These are phyloP conservation scores for Lentinus brumalis DNA, from an alignment of 768 basidiomycete species.

Conservation along the genomic window DNA sequence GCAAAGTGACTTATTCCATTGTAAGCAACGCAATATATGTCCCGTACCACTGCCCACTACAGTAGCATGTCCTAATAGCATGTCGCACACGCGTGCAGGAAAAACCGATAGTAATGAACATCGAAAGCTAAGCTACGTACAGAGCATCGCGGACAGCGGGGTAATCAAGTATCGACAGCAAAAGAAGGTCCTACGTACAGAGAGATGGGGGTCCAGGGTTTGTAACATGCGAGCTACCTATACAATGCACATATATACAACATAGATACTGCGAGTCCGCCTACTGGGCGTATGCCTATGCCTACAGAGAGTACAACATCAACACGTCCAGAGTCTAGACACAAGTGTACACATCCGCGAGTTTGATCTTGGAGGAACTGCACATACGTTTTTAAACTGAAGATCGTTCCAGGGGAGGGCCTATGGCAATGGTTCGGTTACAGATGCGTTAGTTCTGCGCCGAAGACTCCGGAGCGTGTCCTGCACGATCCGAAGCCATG, in stretches of 20 bases:
- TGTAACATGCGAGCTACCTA: slow-evolving; percentile 11
- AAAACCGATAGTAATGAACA: not conserved
- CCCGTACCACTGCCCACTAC: too few relatives aligned
- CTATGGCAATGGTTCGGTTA: not conserved
- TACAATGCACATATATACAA: slow-evolving; percentile 17
- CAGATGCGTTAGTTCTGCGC: slow-evolving; percentile 4
- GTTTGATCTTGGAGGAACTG: not conserved
- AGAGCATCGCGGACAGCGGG: slow-evolving; percentile 8
- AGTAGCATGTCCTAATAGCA: too few relatives aligned
- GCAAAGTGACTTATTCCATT: slow-evolving; percentile 67
- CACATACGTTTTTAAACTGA: not conserved
- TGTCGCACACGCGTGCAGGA: not conserved
- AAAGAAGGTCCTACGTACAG: not conserved
- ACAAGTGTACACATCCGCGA: not conserved
- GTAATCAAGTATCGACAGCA: slow-evolving; percentile 4
- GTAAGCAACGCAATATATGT: not conserved
- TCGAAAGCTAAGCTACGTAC: slow-evolving; percentile 9
- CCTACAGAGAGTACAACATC: not conserved
- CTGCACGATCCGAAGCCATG: slow-evolving; percentile 66
- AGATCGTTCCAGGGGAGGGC: not conserved
- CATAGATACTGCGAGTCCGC: slow-evolving; percentile 9
- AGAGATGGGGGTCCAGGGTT: not conserved
- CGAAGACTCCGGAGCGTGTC: slow-evolving; percentile 34
- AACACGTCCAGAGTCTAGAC: not conserved
- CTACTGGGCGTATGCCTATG: not conserved